phyloP scores from a whole-genome alignment of 2,329 filamentous ascomycete species.

The Scleromitrula shiraiana region DNA sequence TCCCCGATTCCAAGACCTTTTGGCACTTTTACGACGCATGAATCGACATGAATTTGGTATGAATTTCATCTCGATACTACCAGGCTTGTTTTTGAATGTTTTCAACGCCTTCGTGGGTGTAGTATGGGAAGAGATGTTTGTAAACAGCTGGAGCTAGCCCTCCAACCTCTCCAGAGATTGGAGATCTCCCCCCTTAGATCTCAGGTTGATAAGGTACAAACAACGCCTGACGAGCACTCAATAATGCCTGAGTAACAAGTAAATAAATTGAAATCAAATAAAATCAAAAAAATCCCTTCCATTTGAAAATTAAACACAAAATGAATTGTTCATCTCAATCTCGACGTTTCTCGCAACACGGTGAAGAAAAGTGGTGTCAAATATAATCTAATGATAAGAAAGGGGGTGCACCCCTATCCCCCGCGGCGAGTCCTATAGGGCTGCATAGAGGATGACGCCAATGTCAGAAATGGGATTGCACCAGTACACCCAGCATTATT shows the following conservation, averaged over 20 bases:
- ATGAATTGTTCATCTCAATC: background rate
- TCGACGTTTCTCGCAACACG: background rate
- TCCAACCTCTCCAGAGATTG: no score
- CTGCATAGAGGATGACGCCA: slow-evolving; percentile 8
- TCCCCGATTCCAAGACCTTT: no score
- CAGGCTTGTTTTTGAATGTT: no score
- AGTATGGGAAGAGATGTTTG: no score
- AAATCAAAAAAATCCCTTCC: background rate
- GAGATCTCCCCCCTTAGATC: background rate
- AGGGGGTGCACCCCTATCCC: background rate
- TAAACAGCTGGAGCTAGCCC: no score
- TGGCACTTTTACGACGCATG: no score
- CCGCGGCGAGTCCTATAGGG: background rate
- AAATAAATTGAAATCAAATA: background rate
- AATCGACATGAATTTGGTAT: no score
- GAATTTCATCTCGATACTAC: no score
- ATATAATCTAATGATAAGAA: background rate
- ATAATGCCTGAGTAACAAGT: slow-evolving; percentile 4
- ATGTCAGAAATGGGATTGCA: slow-evolving; percentile 2
- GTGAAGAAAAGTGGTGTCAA: slow-evolving; percentile 2
- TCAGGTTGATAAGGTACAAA: slow-evolving; percentile 2
- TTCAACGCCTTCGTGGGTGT: no score
- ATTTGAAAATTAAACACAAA: background rate
- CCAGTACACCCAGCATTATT: background rate
- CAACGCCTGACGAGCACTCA: background rate